These are phyloP conservation scores for Wilcoxina mikolae DNA, from an alignment of 495 filamentous ascomycete species.

Conservation along the genomic window DNA sequence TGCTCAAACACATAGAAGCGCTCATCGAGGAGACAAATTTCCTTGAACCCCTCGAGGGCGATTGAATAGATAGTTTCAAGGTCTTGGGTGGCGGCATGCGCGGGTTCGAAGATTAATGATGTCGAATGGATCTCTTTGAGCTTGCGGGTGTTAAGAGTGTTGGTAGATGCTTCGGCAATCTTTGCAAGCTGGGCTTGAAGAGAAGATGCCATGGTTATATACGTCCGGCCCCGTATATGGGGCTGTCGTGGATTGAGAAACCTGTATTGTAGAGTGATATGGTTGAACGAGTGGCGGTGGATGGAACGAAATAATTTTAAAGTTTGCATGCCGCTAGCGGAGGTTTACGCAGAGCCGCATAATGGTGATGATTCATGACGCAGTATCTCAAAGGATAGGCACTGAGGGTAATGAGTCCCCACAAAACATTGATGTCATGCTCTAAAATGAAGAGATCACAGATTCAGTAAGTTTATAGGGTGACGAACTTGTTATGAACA, in stretches of 20 bases:
- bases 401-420: too few relatives aligned
- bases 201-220: conserved; percentile 50
- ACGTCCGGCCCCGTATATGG: neutral
- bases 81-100: conserved; percentile 66
- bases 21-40: conserved; percentile 70
- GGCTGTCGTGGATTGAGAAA: neutral
- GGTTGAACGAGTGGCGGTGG: neutral
- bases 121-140: conserved; percentile 78
- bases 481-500: too few relatives aligned
- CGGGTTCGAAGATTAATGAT: conserved; percentile 76
- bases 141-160: conserved; percentile 72
- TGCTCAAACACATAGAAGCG: conserved; percentile 54
- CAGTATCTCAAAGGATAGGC: too few relatives aligned
- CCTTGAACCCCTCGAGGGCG: conserved; percentile 74
- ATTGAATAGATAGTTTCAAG: conserved; percentile 77
- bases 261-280: neutral
- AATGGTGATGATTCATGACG: neutral
- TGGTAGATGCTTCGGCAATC: conserved; percentile 61
- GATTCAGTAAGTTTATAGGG: too few relatives aligned
- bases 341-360: neutral
- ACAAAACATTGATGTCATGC: too few relatives aligned
- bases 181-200: conserved; percentile 67
- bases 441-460: too few relatives aligned
- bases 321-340: neutral
- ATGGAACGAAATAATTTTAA: neutral